Base-by-base conservation (phyloP, 352 stramenopile genomes). In the Phytopythium cucurbitacearum region DNA sequence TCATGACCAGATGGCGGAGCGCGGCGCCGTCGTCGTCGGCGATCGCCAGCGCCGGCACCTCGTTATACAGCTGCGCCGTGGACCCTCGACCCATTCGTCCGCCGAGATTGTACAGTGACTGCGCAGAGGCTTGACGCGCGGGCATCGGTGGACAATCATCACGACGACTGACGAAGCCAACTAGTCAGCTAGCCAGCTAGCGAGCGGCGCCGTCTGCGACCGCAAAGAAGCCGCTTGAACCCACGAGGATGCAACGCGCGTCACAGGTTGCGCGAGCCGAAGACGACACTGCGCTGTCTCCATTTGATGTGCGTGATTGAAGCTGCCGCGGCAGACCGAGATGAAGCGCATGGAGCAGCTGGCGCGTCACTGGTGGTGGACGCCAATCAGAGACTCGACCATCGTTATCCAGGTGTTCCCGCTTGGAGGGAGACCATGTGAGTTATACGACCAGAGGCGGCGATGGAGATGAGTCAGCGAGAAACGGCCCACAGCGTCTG, bases 41-140 rank as follows among this genome's bases (percentile, higher is more conserved):
- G 41, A 73, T 60, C 50, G 59, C 21, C 2, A 73, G 48, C 50
- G 57, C 34, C n/a, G 65, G 65, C 36, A 73, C 40, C 48, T 53
- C 48, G 36, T 37, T 35, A 37, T 53, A 35, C 7, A 53, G 48
- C 35, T 3, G 35, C 15, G 35, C 16, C 15, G 43, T 11, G 34
- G 36, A 12, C 16, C 35, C 43, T 10, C 44, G 44, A 28, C 11
- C 11, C 44, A 49, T 49, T 4, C 5, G 11, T 16, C 28, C 40
- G 9, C 13, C 9, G 4, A 28, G 21, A 28, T 28, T 28, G 21
- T 28, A 28, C 21, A 28, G 21, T 28, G 21, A 28, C 21, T 28
- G 21, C 21, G 21, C 21, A 28, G 21, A 28, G 21, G 21, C 21
- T 28, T 28, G 21, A 28, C 21, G 21, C 21, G 21, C 21, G 2